phyloP scores from a whole-genome alignment of 1,139 yeast genomes.

The Pneumocystis oryctolagi region DNA sequence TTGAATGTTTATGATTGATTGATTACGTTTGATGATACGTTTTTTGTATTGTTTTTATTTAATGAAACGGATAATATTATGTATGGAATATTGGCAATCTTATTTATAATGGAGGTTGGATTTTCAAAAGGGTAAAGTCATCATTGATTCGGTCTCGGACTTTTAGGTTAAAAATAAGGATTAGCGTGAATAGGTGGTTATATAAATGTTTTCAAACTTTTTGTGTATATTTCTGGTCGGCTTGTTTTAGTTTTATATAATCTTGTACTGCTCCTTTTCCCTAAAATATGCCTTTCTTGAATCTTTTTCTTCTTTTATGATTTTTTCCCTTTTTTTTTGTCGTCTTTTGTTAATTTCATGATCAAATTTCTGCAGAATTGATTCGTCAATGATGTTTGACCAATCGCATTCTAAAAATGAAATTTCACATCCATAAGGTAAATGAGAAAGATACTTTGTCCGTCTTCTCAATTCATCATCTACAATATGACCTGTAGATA shows the following conservation, averaged over 20 bases:
- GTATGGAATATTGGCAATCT: too few relatives aligned
- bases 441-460: conserved; percentile 60
- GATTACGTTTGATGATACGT: too few relatives aligned
- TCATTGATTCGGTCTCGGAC: too few relatives aligned
- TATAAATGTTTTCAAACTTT: too few relatives aligned
- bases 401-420: conserved; percentile 82
- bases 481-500: conserved; percentile 45
- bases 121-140: too few relatives aligned
- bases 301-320: conserved; percentile 24
- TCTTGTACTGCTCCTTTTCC: not conserved
- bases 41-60: too few relatives aligned
- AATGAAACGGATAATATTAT: too few relatives aligned
- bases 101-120: too few relatives aligned
- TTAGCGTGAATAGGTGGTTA: too few relatives aligned
- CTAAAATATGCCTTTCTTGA: not conserved
- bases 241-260: not conserved
- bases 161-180: too few relatives aligned
- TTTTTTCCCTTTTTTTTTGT: conserved; percentile 37
- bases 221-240: too few relatives aligned
- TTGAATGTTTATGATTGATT: too few relatives aligned
- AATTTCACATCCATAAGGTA: conserved; percentile 72
- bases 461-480: conserved; percentile 42
- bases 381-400: conserved; percentile 38
- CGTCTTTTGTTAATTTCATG: conserved; percentile 50
- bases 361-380: conserved; percentile 41